Base-by-base conservation (phyloP, 306 rosid genomes). In the Vigna angularis region DNA sequence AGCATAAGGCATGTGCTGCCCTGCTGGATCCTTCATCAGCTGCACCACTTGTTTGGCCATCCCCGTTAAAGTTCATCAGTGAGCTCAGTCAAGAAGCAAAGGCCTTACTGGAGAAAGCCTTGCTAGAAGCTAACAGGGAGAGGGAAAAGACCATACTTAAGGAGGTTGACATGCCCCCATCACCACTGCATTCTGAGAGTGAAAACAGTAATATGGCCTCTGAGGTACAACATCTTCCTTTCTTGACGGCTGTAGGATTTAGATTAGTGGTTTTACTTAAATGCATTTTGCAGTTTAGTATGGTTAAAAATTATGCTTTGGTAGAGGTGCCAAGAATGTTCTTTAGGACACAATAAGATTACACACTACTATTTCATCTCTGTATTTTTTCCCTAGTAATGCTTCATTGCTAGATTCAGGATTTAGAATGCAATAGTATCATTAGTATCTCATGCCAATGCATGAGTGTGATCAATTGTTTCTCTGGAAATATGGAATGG, bases 21-120 rank as follows among this genome's bases (percentile, higher is more conserved):
- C 77, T 93, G 38, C 87, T 93, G 52, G 82, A 93, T 72, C 97
- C 97, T 40, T 88, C 97, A 58, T 76, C 98, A 22, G 96, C 96
- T 16, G 97, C 92, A 74, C 98, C 93, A 1, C 93, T 93, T 53
- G 96, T 93, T 71, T 93, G 98, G 98, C 98, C 98, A 58, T 88
- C 98, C 7, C 97, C 95, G 7, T 73, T 93, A 69, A 90, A 91
- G 86, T 90, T 93, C 85, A 91, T 93, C 70, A 87, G 90, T n/a
- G 93, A 93, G 85, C 96, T 93, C 70, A 87, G 87, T 72, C 90
- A 86, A 16, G 98, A 93, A 50, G 98, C 97, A 15, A 93, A 91
- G 74, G 90, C 88, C 64, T 76, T 93, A 69, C 73, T 93, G 78
- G 96, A 93, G 83, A 88, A 81, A 61, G 98, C 97, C 13, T 88